These are phyloP conservation scores for Aspergillus unguis DNA, from an alignment of 2,329 filamentous ascomycete species.

Conservation along the genomic window DNA sequence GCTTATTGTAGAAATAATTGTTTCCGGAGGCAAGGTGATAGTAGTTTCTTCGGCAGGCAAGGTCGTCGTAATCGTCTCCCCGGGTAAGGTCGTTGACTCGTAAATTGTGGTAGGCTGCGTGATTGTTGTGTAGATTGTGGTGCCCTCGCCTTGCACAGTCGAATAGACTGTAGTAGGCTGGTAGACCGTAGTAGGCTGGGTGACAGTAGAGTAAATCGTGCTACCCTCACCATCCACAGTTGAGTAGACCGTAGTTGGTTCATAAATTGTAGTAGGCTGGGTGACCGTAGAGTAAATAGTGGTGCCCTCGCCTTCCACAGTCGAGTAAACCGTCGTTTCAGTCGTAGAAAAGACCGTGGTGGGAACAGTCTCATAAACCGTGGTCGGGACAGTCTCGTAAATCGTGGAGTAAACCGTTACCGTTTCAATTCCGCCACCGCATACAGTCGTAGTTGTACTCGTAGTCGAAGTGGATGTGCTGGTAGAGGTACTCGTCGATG, in stretches of 20 bases:
- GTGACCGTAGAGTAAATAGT: background rate
- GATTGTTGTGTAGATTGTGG: too few relatives aligned
- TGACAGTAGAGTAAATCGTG: background rate
- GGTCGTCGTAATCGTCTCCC: conserved; percentile 8
- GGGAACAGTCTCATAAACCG: too few relatives aligned
- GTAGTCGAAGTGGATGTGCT: too few relatives aligned
- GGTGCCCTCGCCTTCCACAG: background rate
- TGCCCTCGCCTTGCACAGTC: background rate
- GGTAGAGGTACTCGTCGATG: too few relatives aligned
- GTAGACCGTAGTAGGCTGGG: background rate
- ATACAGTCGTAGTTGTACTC: too few relatives aligned
- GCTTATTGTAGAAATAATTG: too few relatives aligned
- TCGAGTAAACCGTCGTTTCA: background rate
- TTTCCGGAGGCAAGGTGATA: background rate
- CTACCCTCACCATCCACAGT: background rate
- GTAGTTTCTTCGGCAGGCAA: conserved; percentile 6
- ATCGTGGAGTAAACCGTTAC: too few relatives aligned
- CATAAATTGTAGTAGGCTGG: background rate
- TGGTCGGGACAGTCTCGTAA: too few relatives aligned
- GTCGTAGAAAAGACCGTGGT: too few relatives aligned
- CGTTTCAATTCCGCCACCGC: too few relatives aligned
- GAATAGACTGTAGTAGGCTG: background rate
- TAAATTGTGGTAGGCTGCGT: background rate
- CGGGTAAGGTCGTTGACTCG: background rate
- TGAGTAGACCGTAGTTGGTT: background rate